Evolutionary conservation across 495 filamentous ascomycete species (phyloP).

Genomic region (Cenococcum geophilum): DNA sequence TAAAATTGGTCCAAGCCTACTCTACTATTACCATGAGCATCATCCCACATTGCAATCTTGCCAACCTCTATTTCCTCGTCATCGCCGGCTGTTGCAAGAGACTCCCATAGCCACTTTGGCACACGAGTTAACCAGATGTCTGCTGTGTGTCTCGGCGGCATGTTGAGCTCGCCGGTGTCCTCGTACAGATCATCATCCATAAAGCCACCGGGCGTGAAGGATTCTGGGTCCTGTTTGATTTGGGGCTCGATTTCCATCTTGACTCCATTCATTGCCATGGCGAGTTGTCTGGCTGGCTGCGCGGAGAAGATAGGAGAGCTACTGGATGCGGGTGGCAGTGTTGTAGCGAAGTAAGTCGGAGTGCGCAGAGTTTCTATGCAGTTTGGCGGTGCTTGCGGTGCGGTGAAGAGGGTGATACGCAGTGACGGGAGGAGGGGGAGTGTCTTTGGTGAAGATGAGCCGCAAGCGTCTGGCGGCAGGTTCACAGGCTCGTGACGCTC

Average conservation of each 20-base stretch:
- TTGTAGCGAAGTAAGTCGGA: no score
- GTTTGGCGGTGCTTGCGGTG: neutral
- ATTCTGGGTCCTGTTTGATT: constrained; percentile 67
- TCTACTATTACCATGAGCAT: constrained; percentile 31
- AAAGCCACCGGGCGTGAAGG: constrained; percentile 50
- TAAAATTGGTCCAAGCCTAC: neutral
- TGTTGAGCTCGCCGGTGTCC: constrained; percentile 81
- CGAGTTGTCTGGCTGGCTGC: neutral
- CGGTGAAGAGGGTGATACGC: neutral
- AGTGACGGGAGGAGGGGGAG: neutral
- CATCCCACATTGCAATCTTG: constrained; percentile 60
- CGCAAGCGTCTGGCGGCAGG: neutral
- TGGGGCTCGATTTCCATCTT: constrained; percentile 40
- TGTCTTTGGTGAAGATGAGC: neutral
- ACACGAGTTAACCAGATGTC: constrained; percentile 69
- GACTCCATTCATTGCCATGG: constrained; percentile 30
- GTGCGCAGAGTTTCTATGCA: neutral
- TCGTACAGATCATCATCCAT: constrained; percentile 77
- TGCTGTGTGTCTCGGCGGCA: constrained; percentile 47
- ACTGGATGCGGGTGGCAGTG: no score
- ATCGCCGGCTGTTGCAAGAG: constrained; percentile 53
- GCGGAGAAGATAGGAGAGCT: no score
- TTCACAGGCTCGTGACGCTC: no score
- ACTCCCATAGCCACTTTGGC: constrained; percentile 71
- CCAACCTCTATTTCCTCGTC: constrained; percentile 66